These are phyloP conservation scores for Peronospora belbahrii DNA, from an alignment of 352 stramenopile species.

Conservation along the genomic window DNA sequence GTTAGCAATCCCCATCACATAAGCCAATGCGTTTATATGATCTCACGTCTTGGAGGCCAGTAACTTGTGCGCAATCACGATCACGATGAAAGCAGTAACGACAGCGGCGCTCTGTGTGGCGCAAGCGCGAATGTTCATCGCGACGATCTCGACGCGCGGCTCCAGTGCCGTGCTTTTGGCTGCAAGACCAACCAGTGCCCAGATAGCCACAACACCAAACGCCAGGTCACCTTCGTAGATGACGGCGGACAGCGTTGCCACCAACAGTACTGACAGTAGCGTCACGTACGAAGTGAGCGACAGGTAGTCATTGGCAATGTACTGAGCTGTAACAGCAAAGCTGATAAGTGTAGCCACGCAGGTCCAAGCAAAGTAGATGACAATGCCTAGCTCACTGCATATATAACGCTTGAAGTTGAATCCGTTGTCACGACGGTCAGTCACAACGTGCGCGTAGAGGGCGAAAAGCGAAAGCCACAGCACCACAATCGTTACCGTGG, in stretches of 20 bases:
- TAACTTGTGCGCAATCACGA: slow-evolving; percentile 32
- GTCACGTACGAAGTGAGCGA: too few relatives aligned
- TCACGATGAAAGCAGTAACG: slow-evolving; percentile 52
- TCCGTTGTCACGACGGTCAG: slow-evolving; percentile 28
- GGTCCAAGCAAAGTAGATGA: slow-evolving; percentile 70
- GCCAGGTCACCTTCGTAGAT: too few relatives aligned
- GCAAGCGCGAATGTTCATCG: slow-evolving; percentile 53
- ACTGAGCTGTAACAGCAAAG: too few relatives aligned
- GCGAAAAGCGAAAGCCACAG: slow-evolving; percentile 46
- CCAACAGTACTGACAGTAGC: too few relatives aligned
- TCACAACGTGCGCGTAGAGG: slow-evolving; percentile 55
- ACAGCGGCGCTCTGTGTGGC: slow-evolving; percentile 50
- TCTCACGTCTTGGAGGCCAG: slow-evolving; percentile 30
- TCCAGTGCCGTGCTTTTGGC: slow-evolving; percentile 48
- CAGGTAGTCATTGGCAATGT: slow-evolving; percentile 39
- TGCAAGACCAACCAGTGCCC: slow-evolving; percentile 48
- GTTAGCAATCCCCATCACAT: background rate
- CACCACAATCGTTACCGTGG: slow-evolving; percentile 42
- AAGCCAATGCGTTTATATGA: background rate
- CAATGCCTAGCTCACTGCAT: slow-evolving; percentile 51
- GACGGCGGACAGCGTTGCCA: slow-evolving; percentile 45
- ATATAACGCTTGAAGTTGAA: slow-evolving; percentile 46
- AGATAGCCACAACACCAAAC: slow-evolving; percentile 67
- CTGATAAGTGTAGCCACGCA: too few relatives aligned
- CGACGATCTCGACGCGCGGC: slow-evolving; percentile 32